Conservation (phyloP, 2,329 filamentous ascomycete genomes). For the Karstenula rhodostoma region DNA sequence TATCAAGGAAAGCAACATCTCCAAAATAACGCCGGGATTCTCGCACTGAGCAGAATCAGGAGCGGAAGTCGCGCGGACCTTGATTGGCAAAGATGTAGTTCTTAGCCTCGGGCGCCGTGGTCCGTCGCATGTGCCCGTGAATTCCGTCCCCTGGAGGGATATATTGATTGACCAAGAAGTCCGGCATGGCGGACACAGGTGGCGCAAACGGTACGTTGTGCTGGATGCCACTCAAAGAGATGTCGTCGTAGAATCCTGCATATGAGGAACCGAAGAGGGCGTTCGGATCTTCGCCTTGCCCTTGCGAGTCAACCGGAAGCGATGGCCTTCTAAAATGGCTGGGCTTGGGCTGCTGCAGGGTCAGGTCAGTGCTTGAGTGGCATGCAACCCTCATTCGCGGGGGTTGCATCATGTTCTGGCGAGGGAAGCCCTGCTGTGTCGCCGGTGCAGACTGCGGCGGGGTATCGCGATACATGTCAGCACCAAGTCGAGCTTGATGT, state of each 20-base stretch:
- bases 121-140: slow-evolving; percentile 36
- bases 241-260: slow-evolving; percentile 34
- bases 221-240: slow-evolving; percentile 40
- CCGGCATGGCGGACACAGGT: slow-evolving; percentile 41
- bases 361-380: slow-evolving; percentile 45
- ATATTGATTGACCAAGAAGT: slow-evolving; percentile 58
- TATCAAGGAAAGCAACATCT: slow-evolving; percentile 6
- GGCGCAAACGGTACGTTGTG: slow-evolving; percentile 46
- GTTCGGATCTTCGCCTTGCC: slow-evolving; percentile 30
- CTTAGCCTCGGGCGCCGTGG: slow-evolving; percentile 49
- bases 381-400: slow-evolving; percentile 44
- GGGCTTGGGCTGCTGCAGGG: slow-evolving; percentile 46
- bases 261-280: slow-evolving; percentile 1
- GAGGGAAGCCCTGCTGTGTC: slow-evolving; percentile 57
- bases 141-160: slow-evolving; percentile 53
- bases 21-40: slow-evolving; percentile 14
- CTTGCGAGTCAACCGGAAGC: slow-evolving; percentile 41
- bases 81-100: slow-evolving; percentile 59
- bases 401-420: slow-evolving; percentile 46
- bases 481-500: slow-evolving; percentile 39
- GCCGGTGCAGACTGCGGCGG: slow-evolving; percentile 61
- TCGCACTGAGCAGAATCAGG: slow-evolving; percentile 2
- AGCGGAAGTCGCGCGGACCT: slow-evolving; percentile 53
- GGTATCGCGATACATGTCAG: slow-evolving; percentile 54
- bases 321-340: slow-evolving; percentile 48